These are phyloP conservation scores for Fusarium tjaetaba DNA, from an alignment of 2,329 filamentous ascomycete species.

Conservation along the genomic window DNA sequence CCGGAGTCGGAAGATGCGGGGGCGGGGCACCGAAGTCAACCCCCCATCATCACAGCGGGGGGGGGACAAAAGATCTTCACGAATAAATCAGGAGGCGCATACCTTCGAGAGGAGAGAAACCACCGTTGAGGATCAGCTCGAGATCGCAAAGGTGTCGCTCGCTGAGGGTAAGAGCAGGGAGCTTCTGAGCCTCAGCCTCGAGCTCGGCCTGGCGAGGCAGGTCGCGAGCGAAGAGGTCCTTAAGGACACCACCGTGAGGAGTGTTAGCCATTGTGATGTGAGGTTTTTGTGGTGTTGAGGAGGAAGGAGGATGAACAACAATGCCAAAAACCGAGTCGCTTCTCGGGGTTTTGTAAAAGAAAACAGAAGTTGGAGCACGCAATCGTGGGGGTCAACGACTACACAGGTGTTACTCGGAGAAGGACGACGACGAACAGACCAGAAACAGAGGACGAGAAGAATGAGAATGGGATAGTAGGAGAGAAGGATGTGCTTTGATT, in stretches of 20 bases:
- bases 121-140: conserved; percentile 95
- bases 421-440: conserved; percentile 15
- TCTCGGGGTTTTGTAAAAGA: conserved; percentile 22
- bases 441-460: conserved; percentile 19
- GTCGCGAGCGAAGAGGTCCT: conserved; percentile 97
- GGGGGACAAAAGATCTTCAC: background rate
- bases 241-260: conserved; percentile 92
- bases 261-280: conserved; percentile 69
- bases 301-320: conserved; percentile 1
- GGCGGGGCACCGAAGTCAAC: conserved; percentile 34
- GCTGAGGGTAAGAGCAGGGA: conserved; percentile 84
- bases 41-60: conserved; percentile 28
- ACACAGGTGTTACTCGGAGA: conserved; percentile 22
- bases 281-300: conserved; percentile 6
- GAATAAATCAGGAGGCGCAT: conserved; percentile 48
- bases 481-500: conserved; percentile 27
- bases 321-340: conserved; percentile 15
- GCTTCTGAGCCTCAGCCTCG: conserved; percentile 81
- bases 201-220: conserved; percentile 83
- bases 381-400: conserved; percentile 46
- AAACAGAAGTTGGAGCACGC: conserved; percentile 43
- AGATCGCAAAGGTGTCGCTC: conserved; percentile 98
- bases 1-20: conserved; percentile 35
- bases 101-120: conserved; percentile 98
- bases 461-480: conserved; percentile 6